phyloP scores from a whole-genome alignment of 257 asterid species.

The Euphrasia confusa region DNA sequence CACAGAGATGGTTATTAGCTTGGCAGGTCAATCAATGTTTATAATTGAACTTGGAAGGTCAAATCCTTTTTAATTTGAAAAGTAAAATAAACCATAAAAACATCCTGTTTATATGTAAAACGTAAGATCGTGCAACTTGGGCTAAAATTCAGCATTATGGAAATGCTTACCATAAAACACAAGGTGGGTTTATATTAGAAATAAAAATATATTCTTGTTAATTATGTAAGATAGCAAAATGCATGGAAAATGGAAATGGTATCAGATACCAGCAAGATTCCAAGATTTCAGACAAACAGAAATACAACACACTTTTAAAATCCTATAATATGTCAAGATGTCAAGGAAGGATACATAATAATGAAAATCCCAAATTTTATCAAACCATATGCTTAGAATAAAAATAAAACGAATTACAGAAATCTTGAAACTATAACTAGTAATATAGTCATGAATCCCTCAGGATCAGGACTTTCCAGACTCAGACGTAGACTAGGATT shows the following conservation, averaged over 20 bases:
- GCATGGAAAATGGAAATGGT: neutral
- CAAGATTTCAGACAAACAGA: too few relatives aligned
- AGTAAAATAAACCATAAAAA: constrained; percentile 3
- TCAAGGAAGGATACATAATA: too few relatives aligned
- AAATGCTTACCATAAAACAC: constrained; percentile 10
- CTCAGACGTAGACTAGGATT: too few relatives aligned
- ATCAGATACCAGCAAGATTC: too few relatives aligned
- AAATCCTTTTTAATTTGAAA: constrained; percentile 9
- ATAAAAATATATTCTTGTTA: neutral
- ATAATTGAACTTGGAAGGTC: constrained; percentile 17
- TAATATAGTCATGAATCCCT: too few relatives aligned
- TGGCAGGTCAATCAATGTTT: neutral
- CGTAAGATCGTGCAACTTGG: neutral
- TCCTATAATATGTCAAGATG: too few relatives aligned
- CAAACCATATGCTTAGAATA: too few relatives aligned
- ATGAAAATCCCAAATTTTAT: too few relatives aligned
- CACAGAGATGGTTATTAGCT: neutral
- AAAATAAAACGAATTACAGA: too few relatives aligned
- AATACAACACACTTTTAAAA: too few relatives aligned
- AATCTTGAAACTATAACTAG: too few relatives aligned
- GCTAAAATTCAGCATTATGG: neutral
- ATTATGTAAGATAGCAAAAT: neutral
- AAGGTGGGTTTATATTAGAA: constrained; percentile 5
- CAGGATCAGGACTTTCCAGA: too few relatives aligned
- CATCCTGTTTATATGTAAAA: neutral